Evolutionary conservation across 331 rosid species (phyloP).

Genomic region (Stylosanthes scabra): DNA sequence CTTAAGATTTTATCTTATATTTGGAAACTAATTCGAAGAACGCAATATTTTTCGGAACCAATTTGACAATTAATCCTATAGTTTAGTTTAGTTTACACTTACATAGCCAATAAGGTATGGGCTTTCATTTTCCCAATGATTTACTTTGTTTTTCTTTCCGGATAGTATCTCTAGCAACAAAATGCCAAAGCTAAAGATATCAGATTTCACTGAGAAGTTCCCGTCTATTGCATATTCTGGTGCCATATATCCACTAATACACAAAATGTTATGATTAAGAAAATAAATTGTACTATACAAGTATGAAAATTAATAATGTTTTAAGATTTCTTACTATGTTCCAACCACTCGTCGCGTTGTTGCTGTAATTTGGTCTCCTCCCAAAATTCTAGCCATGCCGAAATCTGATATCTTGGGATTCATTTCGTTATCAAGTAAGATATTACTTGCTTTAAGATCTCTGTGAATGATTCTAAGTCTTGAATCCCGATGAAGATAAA

Average conservation of each 20-base stretch:
- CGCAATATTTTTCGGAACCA: no score
- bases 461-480: conserved; percentile 26
- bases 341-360: conserved; percentile 21
- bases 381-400: conserved; percentile 29
- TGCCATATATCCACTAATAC: conserved; percentile 39
- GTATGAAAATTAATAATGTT: neutral
- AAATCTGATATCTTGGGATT: conserved; percentile 39
- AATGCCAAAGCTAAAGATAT: conserved; percentile 62
- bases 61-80: neutral
- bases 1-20: no score
- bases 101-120: conserved; percentile 48
- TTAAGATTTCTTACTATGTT: conserved; percentile 25
- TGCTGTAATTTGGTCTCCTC: conserved; percentile 11
- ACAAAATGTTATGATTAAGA: neutral
- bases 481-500: conserved; percentile 52
- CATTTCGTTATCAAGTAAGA: conserved; percentile 29
- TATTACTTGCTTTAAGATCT: conserved; percentile 34
- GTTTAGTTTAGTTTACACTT: conserved; percentile 23
- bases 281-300: neutral
- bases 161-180: conserved; percentile 48
- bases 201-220: conserved; percentile 45
- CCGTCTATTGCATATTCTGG: conserved; percentile 48
- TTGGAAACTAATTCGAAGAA: no score
- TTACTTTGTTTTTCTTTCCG: conserved; percentile 47
- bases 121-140: neutral